phyloP scores from a whole-genome alignment of 495 filamentous ascomycete species.

The Daldinia loculata region DNA sequence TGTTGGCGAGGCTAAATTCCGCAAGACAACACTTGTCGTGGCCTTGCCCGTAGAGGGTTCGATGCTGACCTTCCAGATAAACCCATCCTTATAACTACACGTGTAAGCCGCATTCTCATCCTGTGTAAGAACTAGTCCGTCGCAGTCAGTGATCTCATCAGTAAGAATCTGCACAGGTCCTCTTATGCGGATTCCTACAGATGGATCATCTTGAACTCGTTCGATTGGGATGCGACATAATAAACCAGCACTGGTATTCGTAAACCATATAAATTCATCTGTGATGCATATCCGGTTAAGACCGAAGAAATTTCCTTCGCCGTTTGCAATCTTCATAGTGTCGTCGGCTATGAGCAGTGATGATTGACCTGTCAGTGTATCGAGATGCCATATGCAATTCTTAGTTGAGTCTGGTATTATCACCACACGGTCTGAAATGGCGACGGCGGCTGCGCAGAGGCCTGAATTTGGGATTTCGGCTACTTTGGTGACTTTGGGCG shows the following conservation, averaged over 20 bases:
- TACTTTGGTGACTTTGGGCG: constrained; percentile 36
- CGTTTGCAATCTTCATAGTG: constrained; percentile 31
- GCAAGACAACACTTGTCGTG: constrained; percentile 30
- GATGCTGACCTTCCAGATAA: constrained; percentile 39
- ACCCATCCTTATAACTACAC: constrained; percentile 43
- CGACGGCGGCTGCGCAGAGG: constrained; percentile 35
- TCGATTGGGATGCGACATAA: constrained; percentile 44
- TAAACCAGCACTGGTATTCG: constrained; percentile 43
- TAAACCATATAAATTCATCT: constrained; percentile 41
- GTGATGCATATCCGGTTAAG: constrained; percentile 41
- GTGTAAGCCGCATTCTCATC: constrained; percentile 43
- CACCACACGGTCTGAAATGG: constrained; percentile 35
- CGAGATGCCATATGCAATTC: constrained; percentile 42
- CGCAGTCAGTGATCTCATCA: constrained; percentile 39
- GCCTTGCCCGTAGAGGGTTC: constrained; percentile 37
- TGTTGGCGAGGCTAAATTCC: constrained; percentile 42
- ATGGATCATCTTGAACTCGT: constrained; percentile 22
- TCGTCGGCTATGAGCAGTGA: constrained; percentile 33
- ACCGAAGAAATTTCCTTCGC: constrained; percentile 39
- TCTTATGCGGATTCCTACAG: constrained; percentile 33
- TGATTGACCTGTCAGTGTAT: constrained; percentile 36
- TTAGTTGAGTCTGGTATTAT: constrained; percentile 40
- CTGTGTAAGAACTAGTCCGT: constrained; percentile 38
- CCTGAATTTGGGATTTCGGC: constrained; percentile 28
- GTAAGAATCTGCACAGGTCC: constrained; percentile 38